Percentiles rank a stretch among this genome's conserved stretches.
Conservation (phyloP, 805 yeast genomes). For the Kluyveromyces dobzhanskii region DNA sequence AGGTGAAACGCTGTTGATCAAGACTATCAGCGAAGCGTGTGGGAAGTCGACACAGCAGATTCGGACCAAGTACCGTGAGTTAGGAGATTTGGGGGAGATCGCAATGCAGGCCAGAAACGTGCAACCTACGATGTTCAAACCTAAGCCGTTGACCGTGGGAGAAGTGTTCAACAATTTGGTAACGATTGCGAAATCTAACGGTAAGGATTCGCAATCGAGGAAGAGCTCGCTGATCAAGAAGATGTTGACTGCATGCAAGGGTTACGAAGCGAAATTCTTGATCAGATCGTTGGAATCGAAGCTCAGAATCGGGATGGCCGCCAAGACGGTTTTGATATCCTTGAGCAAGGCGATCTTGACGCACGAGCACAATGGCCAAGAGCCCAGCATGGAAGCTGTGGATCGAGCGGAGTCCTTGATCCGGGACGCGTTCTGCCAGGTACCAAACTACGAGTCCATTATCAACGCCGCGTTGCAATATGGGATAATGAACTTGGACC, state of each 20-base stretch:
- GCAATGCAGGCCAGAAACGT: conserved; percentile 76
- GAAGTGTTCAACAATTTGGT: conserved; percentile 67
- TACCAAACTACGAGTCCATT: conserved; percentile 82
- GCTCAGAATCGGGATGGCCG: conserved; percentile 87
- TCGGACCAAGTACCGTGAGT: conserved; percentile 62
- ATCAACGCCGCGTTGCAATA: conserved; percentile 54
- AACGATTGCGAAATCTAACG: conserved; percentile 69
- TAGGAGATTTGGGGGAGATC: conserved; percentile 86
- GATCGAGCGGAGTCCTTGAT: conserved; percentile 67
- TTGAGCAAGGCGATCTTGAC: conserved; percentile 74
- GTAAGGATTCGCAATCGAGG: conserved; percentile 70
- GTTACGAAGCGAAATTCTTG: conserved; percentile 81
- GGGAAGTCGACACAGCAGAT: conserved; percentile 70
- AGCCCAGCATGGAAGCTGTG: conserved; percentile 36
- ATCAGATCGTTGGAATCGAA: conserved; percentile 91
- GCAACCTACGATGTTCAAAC: conserved; percentile 91
- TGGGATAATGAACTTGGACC: conserved; percentile 60
- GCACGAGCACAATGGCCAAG: conserved; percentile 40
- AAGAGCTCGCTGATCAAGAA: conserved; percentile 75
- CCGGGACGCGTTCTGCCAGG: conserved; percentile 79
- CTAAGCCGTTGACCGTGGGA: conserved; percentile 66
- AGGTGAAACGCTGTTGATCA: conserved; percentile 82
- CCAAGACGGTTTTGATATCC: conserved; percentile 78
- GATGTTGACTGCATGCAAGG: conserved; percentile 78
- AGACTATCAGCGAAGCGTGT: conserved; percentile 83